These are phyloP conservation scores for Ogataea paraovalis DNA, from an alignment of 805 yeast genomes.

Conservation along the genomic window DNA sequence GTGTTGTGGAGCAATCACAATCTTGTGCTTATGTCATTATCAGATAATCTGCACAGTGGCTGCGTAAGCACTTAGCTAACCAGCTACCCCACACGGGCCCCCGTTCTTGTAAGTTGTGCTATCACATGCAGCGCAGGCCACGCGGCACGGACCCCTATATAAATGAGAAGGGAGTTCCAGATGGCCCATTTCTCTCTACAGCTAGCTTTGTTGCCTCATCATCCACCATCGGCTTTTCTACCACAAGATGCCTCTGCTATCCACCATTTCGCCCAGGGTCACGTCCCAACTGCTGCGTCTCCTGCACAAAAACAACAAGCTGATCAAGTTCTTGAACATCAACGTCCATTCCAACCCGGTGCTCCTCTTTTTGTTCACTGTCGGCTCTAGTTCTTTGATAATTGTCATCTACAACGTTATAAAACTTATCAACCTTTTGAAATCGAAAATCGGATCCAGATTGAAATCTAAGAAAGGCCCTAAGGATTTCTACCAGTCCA, in stretches of 20 bases:
- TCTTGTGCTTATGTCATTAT: too few species aligned
- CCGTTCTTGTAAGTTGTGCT: too few species aligned
- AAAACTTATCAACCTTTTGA: conserved; percentile 20
- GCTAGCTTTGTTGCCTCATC: too few species aligned
- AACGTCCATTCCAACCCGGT: conserved; percentile 32
- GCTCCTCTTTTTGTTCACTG: conserved; percentile 28
- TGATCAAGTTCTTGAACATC: conserved; percentile 22
- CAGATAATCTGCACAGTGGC: too few species aligned
- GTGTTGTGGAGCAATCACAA: too few species aligned
- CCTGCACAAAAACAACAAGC: conserved; percentile 13
- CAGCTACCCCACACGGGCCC: too few species aligned
- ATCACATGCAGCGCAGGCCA: too few species aligned
- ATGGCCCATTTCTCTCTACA: too few species aligned
- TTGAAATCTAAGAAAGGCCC: neutral
- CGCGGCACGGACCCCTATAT: too few species aligned
- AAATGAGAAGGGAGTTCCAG: too few species aligned
- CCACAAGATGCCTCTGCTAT: neutral
- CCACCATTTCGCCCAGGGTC: neutral
- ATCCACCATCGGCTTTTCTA: too few species aligned
- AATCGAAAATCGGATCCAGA: conserved; percentile 3
- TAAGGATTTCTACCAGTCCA: neutral
- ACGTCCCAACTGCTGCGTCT: neutral
- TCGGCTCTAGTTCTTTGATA: conserved; percentile 23
- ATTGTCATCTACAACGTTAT: conserved; percentile 22
- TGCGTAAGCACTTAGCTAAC: too few species aligned